These are phyloP conservation scores for Aspergillus sp. DNA, from an alignment of 2,329 filamentous ascomycete genomes.

Conservation along the genomic window DNA sequence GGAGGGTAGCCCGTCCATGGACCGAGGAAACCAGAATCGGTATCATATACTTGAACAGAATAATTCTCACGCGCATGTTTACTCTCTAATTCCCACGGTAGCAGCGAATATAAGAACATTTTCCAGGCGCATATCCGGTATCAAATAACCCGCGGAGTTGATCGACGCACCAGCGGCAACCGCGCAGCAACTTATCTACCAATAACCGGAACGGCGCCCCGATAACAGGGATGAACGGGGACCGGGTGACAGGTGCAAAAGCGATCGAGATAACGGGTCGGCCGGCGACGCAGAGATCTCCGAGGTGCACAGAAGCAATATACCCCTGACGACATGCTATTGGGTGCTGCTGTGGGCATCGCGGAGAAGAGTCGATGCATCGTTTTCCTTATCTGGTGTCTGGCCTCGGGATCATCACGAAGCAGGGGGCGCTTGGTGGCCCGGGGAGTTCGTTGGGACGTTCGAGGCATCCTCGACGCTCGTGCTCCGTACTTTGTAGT, in stretches of 20 bases:
- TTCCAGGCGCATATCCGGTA: too few species aligned
- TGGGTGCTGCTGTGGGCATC: not conserved
- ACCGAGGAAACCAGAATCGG: not conserved
- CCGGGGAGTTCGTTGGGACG: not conserved
- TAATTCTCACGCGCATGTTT: slow-evolving; percentile 56
- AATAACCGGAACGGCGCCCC: not conserved
- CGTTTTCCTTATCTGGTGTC: slow-evolving; percentile 61
- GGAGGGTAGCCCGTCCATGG: not conserved
- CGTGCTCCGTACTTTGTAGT: not conserved
- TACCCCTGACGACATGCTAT: not conserved
- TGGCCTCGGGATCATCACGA: too few species aligned
- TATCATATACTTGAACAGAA: not conserved
- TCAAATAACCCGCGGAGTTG: not conserved
- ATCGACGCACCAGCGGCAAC: not conserved
- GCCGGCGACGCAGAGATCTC: slow-evolving; percentile 50
- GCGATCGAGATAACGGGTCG: slow-evolving; percentile 53
- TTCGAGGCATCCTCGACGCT: not conserved
- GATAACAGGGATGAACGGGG: not conserved
- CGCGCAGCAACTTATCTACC: not conserved
- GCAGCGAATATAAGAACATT: too few species aligned
- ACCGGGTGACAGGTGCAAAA: not conserved
- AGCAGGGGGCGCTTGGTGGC: not conserved
- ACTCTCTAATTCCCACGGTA: slow-evolving; percentile 34
- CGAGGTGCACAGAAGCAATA: not conserved
- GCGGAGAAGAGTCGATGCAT: not conserved